A percentile compares a stretch with the other conserved stretches of the same genome.
These are phyloP conservation scores for Capsicum chinense DNA, from an alignment of 257 asterid genomes.

Conservation along the genomic window DNA sequence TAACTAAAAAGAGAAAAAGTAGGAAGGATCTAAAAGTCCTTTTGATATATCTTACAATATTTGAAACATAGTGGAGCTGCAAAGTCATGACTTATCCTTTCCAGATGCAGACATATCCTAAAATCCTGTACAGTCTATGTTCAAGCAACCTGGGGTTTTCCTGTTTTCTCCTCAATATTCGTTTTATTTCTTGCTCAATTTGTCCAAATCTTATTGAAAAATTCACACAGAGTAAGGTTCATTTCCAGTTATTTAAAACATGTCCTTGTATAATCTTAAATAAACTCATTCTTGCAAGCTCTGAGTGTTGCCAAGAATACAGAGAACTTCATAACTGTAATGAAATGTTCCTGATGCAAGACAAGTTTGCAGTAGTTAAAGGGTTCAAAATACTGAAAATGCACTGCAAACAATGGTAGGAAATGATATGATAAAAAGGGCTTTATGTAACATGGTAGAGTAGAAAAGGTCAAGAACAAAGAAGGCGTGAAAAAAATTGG, in stretches of 20 bases:
- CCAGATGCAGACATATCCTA: background rate
- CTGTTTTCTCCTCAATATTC: background rate
- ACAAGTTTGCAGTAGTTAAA: background rate
- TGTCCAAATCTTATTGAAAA: background rate
- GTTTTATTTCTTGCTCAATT: background rate
- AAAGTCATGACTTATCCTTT: background rate
- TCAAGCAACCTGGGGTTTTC: background rate
- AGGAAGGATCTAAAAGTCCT: background rate
- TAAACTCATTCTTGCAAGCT: background rate
- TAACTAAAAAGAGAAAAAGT: background rate
- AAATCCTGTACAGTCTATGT: background rate
- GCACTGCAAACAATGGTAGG: background rate
- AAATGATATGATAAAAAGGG: background rate
- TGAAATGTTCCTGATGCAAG: background rate
- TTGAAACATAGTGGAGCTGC: background rate
- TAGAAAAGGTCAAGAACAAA: constrained; percentile 5
- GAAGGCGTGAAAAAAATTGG: background rate
- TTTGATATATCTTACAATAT: background rate
- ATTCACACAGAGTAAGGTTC: background rate
- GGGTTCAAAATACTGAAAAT: constrained; percentile 5
- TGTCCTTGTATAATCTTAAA: background rate
- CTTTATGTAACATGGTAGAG: constrained; percentile 1
- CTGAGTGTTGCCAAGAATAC: background rate
- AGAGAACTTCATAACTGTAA: background rate
- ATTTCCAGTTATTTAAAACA: background rate